Evolutionary conservation across 495 filamentous ascomycete species (phyloP).

Genomic region (Ascobolus immersus): DNA sequence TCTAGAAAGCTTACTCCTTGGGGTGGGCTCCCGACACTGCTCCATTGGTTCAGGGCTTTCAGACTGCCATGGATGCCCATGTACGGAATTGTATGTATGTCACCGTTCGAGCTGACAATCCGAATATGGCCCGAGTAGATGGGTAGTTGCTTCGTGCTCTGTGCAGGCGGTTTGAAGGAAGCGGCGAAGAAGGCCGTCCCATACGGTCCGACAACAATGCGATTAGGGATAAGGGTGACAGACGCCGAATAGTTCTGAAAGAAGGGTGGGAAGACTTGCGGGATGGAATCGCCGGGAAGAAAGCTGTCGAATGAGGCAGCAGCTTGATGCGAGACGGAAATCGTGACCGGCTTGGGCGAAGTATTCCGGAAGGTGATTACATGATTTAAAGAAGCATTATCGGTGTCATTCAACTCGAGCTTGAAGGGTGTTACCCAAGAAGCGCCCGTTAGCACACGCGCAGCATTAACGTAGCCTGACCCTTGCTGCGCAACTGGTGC

Average conservation of each 20-base stretch:
- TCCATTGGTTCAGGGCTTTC: constrained; percentile 18
- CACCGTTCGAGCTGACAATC: constrained; percentile 25
- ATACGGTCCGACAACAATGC: constrained; percentile 16
- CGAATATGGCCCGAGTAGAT: constrained; percentile 29
- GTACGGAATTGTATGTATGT: constrained; percentile 25
- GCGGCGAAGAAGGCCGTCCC: constrained; percentile 20
- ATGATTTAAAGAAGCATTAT: constrained; percentile 22
- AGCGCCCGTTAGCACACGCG: constrained; percentile 28
- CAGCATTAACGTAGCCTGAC: constrained; percentile 29
- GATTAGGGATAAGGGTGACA: constrained; percentile 10
- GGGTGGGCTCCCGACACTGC: constrained; percentile 16
- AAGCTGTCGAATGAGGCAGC: constrained; percentile 16
- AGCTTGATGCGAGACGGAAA: constrained; percentile 18
- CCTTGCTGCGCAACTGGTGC: constrained; percentile 33
- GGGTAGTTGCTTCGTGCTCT: constrained; percentile 21
- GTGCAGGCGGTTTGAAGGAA: constrained; percentile 18
- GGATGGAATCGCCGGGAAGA: constrained; percentile 5
- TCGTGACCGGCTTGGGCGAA: constrained; percentile 22
- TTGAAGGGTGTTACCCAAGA: constrained; percentile 27
- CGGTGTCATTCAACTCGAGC: constrained; percentile 33
- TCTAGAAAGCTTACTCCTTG: constrained; percentile 12
- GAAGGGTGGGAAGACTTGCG: constrained; percentile 6
- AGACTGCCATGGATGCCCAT: constrained; percentile 25
- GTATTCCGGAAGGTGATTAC: constrained; percentile 29
- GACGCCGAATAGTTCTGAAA: constrained; percentile 12